Evolutionary conservation across 441 rosid species (phyloP).

Genomic region (Corymbia citriodora): DNA sequence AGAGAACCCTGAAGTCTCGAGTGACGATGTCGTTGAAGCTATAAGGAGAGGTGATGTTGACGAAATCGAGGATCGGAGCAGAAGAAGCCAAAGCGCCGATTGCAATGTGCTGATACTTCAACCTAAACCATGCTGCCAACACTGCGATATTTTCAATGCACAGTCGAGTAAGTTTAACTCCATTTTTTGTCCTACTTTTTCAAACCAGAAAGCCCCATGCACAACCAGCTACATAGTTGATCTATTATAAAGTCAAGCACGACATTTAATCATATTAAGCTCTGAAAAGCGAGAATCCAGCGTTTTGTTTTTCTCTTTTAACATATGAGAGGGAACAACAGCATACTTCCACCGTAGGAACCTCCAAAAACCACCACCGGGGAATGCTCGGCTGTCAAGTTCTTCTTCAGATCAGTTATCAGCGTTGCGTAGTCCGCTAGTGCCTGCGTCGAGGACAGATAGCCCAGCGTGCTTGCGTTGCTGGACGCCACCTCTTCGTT

Average conservation of each 20-base stretch:
- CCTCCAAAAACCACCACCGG: constrained; percentile 66
- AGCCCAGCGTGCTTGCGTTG: constrained; percentile 45
- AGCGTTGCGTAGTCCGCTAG: constrained; percentile 53
- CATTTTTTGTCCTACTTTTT: background rate
- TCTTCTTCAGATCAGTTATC: constrained; percentile 44
- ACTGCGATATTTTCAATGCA: constrained; percentile 18
- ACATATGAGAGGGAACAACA: background rate
- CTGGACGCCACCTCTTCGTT: constrained; percentile 35
- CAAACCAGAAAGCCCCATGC: background rate
- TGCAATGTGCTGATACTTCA: constrained; percentile 57
- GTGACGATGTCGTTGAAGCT: constrained; percentile 45
- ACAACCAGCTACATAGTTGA: background rate
- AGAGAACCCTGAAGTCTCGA: constrained; percentile 36
- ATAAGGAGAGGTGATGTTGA: constrained; percentile 35
- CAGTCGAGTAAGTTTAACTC: background rate
- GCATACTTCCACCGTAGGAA: constrained; percentile 65
- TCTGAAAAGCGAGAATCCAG: background rate
- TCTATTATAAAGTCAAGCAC: background rate
- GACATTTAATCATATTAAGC: background rate
- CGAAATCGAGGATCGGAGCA: constrained; percentile 54
- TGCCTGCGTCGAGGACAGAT: constrained; percentile 46
- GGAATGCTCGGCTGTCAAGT: constrained; percentile 42
- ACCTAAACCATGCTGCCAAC: constrained; percentile 63
- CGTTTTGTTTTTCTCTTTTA: background rate
- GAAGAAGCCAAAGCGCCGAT: constrained; percentile 68